A percentile compares a stretch with the other conserved stretches of the same genome.
phyloP scores from a whole-genome alignment of 306 rosid genomes.

The Quillaja saponaria region DNA sequence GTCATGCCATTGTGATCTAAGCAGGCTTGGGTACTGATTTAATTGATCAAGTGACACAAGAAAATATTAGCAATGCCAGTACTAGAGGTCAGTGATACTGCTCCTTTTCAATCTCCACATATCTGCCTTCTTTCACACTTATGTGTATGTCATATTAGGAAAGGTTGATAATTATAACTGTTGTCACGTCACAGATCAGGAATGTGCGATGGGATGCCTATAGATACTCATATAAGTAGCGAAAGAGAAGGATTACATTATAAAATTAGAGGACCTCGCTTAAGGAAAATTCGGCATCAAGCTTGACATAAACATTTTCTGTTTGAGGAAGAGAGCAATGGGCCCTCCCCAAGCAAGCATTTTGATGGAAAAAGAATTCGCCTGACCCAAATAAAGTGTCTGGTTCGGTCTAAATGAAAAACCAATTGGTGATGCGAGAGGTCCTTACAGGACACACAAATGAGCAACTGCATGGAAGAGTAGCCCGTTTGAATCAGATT shows the following conservation, averaged over 20 bases:
- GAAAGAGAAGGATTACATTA: not conserved
- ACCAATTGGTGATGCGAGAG: slow-evolving; percentile 5
- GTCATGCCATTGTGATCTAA: slow-evolving; percentile 19
- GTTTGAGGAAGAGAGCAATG: not conserved
- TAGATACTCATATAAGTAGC: slow-evolving; percentile 10
- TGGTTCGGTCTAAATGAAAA: slow-evolving; percentile 32
- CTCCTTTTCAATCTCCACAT: slow-evolving; percentile 9
- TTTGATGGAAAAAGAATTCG: slow-evolving; percentile 27
- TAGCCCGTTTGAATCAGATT: slow-evolving; percentile 31
- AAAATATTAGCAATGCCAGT: slow-evolving; percentile 11
- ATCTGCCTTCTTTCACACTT: slow-evolving; percentile 10
- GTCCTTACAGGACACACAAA: not conserved
- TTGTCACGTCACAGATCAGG: slow-evolving; percentile 27
- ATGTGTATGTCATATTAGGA: slow-evolving; percentile 5
- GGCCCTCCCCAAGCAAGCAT: not conserved
- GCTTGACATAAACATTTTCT: slow-evolving; percentile 30
- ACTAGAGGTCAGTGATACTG: slow-evolving; percentile 29
- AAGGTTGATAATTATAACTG: slow-evolving; percentile 12
- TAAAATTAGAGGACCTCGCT: slow-evolving; percentile 20
- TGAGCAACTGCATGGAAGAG: slow-evolving; percentile 13
- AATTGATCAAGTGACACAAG: slow-evolving; percentile 19
- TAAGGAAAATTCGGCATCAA: slow-evolving; percentile 36
- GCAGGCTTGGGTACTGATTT: slow-evolving; percentile 7
- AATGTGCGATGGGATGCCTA: slow-evolving; percentile 19
- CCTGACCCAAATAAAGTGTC: slow-evolving; percentile 33